These are phyloP conservation scores for Spatholobus suberectus DNA, from an alignment of 306 rosid genomes.

Conservation along the genomic window DNA sequence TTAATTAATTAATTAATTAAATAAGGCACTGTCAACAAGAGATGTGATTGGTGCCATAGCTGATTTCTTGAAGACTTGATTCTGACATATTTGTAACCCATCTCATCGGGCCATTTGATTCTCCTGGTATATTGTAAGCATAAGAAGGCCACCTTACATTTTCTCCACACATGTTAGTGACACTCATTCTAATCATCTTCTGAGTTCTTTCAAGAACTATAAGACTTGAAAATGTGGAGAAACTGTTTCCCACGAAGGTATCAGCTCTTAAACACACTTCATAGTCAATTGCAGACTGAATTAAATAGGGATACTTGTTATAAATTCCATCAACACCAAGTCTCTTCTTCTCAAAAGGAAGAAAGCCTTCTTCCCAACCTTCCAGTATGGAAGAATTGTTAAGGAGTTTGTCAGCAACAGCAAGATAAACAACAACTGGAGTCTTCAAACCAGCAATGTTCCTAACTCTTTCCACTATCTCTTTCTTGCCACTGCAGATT, in stretches of 20 bases:
- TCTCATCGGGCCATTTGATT: slow-evolving; percentile 65
- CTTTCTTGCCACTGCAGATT: slow-evolving; percentile 84
- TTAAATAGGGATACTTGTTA: slow-evolving; percentile 77
- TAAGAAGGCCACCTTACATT: slow-evolving; percentile 82
- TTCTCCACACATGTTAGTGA: slow-evolving; percentile 46
- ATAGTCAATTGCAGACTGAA: slow-evolving; percentile 91
- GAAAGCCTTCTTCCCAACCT: slow-evolving; percentile 74
- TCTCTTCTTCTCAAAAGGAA: slow-evolving; percentile 83
- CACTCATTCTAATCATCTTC: slow-evolving; percentile 60
- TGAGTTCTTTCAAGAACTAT: slow-evolving; percentile 88
- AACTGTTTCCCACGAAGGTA: slow-evolving; percentile 90
- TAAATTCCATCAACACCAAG: slow-evolving; percentile 68
- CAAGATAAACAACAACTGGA: slow-evolving; percentile 73
- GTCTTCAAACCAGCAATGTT: slow-evolving; percentile 53
- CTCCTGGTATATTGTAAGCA: slow-evolving; percentile 76
- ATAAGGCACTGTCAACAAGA: slow-evolving; percentile 51
- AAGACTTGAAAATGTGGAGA: slow-evolving; percentile 92
- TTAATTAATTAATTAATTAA: too few species aligned
- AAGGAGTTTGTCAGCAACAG: slow-evolving; percentile 84
- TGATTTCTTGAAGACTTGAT: slow-evolving; percentile 68
- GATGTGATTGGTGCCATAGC: slow-evolving; percentile 77
- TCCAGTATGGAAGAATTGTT: slow-evolving; percentile 65
- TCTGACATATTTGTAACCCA: slow-evolving; percentile 86
- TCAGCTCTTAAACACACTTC: slow-evolving; percentile 86
- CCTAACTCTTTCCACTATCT: slow-evolving; percentile 74